A percentile compares a stretch with the other conserved stretches of the same genome.
These are phyloP conservation scores for Suillus alpinus DNA, from an alignment of 768 basidiomycete species.

Conservation along the genomic window DNA sequence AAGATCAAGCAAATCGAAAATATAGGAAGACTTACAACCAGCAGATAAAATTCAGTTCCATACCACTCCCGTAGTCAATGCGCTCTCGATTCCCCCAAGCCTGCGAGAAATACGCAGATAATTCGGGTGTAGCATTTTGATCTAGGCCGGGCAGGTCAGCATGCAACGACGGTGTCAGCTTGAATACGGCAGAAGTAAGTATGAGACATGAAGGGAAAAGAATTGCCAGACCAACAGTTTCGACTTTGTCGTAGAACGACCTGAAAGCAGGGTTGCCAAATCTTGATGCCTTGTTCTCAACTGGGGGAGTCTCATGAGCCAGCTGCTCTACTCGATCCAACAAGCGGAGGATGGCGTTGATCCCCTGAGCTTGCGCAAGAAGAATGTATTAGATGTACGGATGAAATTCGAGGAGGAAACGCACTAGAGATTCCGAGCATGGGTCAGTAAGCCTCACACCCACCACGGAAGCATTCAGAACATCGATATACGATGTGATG, in stretches of 20 bases:
- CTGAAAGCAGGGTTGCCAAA: conserved; percentile 98
- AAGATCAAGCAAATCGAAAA: background rate
- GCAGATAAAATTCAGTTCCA: conserved; percentile 97
- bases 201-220: background rate
- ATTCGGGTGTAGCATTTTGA: conserved; percentile 56
- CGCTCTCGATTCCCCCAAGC: conserved; percentile 89
- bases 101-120: conserved; percentile 79
- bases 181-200: conserved; percentile 1
- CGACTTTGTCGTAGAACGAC: conserved; percentile 82
- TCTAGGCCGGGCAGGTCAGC: conserved; percentile 55
- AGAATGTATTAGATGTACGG: conserved; percentile 4
- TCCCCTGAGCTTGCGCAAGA: conserved; percentile 45
- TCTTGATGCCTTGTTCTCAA: conserved; percentile 85
- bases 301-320: conserved; percentile 72
- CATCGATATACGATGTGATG: conserved; percentile 68
- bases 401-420: conserved; percentile 23
- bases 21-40: conserved; percentile 70
- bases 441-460: conserved; percentile 74
- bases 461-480: conserved; percentile 71
- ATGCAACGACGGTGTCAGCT: conserved; percentile 62
- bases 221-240: conserved; percentile 45
- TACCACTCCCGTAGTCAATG: conserved; percentile 99
- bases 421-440: conserved; percentile 56
- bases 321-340: conserved; percentile 66
- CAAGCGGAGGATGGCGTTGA: conserved; percentile 57